Evolutionary conservation across 148 eudicot species (phyloP).

Genomic region (Cornus kousa): DNA sequence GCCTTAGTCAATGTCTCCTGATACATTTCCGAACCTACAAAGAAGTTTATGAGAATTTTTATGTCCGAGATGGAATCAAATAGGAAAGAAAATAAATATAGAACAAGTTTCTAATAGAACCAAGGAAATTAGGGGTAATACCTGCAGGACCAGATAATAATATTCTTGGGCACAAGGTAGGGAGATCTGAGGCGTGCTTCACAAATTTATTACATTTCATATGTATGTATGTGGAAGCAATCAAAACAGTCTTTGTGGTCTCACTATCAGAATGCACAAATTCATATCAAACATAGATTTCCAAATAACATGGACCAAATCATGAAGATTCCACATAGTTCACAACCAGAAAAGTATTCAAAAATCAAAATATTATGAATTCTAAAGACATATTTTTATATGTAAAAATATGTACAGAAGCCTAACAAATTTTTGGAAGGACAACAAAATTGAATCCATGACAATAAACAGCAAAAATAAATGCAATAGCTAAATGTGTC

Average conservation of each 20-base stretch:
- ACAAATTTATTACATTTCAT: conserved; percentile 53
- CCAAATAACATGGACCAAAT: neutral
- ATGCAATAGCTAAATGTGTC: neutral
- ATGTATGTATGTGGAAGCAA: conserved; percentile 68
- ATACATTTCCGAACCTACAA: conserved; percentile 73
- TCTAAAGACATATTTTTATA: no score
- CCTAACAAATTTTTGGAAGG: neutral
- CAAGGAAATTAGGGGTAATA: conserved; percentile 11
- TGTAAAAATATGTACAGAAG: no score
- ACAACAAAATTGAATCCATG: neutral
- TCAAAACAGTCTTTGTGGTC: conserved; percentile 63
- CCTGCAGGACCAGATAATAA: conserved; percentile 85
- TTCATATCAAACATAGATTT: neutral
- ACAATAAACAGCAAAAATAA: neutral
- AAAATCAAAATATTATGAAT: no score
- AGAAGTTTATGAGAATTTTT: neutral
- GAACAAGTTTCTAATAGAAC: neutral
- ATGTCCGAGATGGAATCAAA: neutral
- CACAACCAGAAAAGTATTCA: neutral
- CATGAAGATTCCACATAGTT: neutral
- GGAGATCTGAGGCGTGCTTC: conserved; percentile 57
- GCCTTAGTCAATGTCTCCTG: conserved; percentile 76
- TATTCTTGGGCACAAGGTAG: conserved; percentile 65
- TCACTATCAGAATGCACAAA: conserved; percentile 49
- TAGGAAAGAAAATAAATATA: neutral